These are phyloP conservation scores for Acanthamoeba sp. DNA, from an alignment of 208 protist genomes.

Conservation along the genomic window DNA sequence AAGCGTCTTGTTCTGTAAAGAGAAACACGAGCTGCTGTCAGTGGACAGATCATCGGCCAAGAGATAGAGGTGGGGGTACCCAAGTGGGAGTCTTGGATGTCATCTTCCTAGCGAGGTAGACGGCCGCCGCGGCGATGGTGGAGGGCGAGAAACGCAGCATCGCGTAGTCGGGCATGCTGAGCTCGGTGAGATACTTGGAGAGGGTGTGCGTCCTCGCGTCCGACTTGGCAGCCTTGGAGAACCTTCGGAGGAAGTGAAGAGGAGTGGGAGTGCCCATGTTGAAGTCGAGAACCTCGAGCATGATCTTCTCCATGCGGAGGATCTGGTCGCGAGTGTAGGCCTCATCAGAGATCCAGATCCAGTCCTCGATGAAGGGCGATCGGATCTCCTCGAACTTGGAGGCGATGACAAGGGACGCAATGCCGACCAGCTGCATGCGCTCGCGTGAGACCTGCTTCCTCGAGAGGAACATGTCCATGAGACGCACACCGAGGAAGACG, in stretches of 20 bases:
- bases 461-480: constrained; percentile 83
- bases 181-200: constrained; percentile 81
- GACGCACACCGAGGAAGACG: constrained; percentile 84
- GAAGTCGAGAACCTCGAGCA: constrained; percentile 65
- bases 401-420: constrained; percentile 69
- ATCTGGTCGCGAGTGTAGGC: constrained; percentile 61
- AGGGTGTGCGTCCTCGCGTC: constrained; percentile 64
- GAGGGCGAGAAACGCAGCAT: constrained; percentile 83
- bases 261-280: constrained; percentile 62
- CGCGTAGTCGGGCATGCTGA: constrained; percentile 81
- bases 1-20: constrained; percentile 58
- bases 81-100: constrained; percentile 51
- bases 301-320: constrained; percentile 56
- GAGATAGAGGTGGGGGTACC: background rate
- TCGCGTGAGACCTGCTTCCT: background rate
- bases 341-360: constrained; percentile 62
- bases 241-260: constrained; percentile 70
- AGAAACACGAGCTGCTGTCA: background rate
- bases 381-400: constrained; percentile 75
- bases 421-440: constrained; percentile 72
- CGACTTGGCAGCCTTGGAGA: constrained; percentile 70
- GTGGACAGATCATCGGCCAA: background rate
- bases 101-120: constrained; percentile 81
- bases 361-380: constrained; percentile 74
- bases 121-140: constrained; percentile 82